A percentile compares a stretch with the other conserved stretches of the same genome.
phyloP scores from a whole-genome alignment of 2,329 filamentous ascomycete genomes.

The Apiospora kogelbergensis region DNA sequence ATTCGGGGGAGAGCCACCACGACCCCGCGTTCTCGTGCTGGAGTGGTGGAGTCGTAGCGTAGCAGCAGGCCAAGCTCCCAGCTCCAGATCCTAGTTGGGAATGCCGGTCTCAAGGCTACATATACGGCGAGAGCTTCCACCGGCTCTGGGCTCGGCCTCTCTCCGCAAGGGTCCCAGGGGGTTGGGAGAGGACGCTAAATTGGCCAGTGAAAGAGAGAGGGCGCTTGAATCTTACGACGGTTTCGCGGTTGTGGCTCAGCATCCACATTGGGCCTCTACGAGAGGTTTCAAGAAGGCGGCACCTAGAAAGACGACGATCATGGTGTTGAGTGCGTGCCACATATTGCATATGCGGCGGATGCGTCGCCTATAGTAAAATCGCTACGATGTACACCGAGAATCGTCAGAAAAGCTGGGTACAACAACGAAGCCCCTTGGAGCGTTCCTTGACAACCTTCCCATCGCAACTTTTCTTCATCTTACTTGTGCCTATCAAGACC shows the following conservation, averaged over 20 bases:
- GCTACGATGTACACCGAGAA: background rate
- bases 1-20: background rate
- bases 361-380: constrained; percentile 1
- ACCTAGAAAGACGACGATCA: background rate
- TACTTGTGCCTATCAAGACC: background rate
- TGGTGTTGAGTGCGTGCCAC: background rate
- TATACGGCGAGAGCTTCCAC: background rate
- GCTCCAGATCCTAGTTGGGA: background rate
- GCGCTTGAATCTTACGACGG: background rate
- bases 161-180: background rate
- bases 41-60: background rate
- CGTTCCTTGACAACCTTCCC: background rate
- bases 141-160: background rate
- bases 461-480: background rate
- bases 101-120: background rate
- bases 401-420: background rate
- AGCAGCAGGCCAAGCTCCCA: background rate
- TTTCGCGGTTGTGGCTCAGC: background rate
- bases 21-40: background rate
- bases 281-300: background rate
- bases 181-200: background rate
- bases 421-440: background rate
- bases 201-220: background rate
- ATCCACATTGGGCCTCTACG: background rate
- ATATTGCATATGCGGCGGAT: background rate